Conservation (phyloP, 75 land plant species). For the Sequoiadendron giganteum region DNA sequence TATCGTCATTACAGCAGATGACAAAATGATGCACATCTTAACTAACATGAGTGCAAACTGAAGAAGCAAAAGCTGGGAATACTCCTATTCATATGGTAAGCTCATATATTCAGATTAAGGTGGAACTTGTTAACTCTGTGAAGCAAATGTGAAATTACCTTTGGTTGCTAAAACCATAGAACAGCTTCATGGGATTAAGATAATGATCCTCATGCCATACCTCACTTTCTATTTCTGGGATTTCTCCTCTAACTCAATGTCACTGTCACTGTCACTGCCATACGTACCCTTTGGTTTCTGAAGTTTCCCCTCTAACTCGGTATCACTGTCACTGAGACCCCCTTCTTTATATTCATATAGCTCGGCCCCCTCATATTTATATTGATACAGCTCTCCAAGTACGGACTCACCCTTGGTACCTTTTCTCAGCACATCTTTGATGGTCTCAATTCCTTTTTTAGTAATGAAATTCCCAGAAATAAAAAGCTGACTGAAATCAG, state of each 20-base stretch:
- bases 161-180: too few relatives aligned
- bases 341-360: constrained; percentile 14
- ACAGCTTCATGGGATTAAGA: too few relatives aligned
- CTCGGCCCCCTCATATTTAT: constrained; percentile 15
- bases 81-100: too few relatives aligned
- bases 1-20: too few relatives aligned
- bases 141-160: too few relatives aligned
- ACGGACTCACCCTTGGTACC: constrained; percentile 41
- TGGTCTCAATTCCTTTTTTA: constrained; percentile 76
- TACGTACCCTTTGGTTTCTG: not conserved
- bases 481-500: constrained; percentile 39
- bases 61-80: too few relatives aligned
- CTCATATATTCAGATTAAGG: too few relatives aligned
- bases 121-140: too few relatives aligned
- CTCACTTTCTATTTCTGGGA: too few relatives aligned
- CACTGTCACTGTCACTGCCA: not conserved
- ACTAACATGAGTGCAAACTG: too few relatives aligned
- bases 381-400: constrained; percentile 41
- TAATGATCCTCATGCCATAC: too few relatives aligned
- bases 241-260: not conserved
- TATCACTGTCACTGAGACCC: constrained; percentile 11
- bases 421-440: constrained; percentile 52
- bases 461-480: constrained; percentile 82
- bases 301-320: constrained; percentile 15
- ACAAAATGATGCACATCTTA: too few relatives aligned